A percentile compares a stretch with the other conserved stretches of the same genome.
Evolutionary conservation across 495 filamentous ascomycete species (phyloP).

Genomic region (Daldinia decipiens): DNA sequence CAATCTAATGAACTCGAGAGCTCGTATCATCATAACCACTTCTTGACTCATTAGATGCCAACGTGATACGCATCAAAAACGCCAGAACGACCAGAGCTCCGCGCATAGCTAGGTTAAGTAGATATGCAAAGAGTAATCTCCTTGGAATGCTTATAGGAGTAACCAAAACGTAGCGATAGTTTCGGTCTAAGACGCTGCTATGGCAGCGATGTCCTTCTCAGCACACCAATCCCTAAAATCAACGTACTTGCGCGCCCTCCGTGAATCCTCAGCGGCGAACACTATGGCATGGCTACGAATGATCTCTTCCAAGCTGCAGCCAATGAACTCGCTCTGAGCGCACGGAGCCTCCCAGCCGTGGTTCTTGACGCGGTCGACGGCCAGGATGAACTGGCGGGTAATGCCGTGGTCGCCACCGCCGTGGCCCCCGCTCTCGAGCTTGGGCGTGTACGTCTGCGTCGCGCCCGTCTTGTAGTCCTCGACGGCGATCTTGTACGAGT

Average conservation of each 20-base stretch:
- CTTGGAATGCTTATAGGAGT: too few relatives aligned
- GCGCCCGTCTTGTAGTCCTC: slow-evolving; percentile 69
- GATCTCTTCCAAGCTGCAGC: slow-evolving; percentile 84
- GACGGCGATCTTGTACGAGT: slow-evolving; percentile 71
- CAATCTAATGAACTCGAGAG: background rate
- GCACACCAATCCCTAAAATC: slow-evolving; percentile 85
- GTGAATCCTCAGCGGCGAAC: slow-evolving; percentile 91
- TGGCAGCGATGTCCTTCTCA: slow-evolving; percentile 53
- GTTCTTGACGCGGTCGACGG: slow-evolving; percentile 82
- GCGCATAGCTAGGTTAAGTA: background rate
- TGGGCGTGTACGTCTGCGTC: slow-evolving; percentile 64
- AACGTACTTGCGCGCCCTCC: slow-evolving; percentile 72
- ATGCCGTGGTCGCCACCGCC: slow-evolving; percentile 91
- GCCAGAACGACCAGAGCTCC: background rate
- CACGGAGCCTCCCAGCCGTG: slow-evolving; percentile 69
- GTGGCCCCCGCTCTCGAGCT: slow-evolving; percentile 68
- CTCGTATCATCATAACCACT: background rate
- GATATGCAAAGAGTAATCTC: too few relatives aligned
- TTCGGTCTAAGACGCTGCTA: background rate
- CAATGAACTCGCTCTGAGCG: slow-evolving; percentile 80
- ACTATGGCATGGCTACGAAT: slow-evolving; percentile 92
- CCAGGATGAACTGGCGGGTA: slow-evolving; percentile 78
- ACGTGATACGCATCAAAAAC: background rate
- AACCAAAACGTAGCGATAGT: background rate
- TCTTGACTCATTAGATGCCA: background rate